Conservation (phyloP, 306 rosid species). For the Lablab purpureus region DNA sequence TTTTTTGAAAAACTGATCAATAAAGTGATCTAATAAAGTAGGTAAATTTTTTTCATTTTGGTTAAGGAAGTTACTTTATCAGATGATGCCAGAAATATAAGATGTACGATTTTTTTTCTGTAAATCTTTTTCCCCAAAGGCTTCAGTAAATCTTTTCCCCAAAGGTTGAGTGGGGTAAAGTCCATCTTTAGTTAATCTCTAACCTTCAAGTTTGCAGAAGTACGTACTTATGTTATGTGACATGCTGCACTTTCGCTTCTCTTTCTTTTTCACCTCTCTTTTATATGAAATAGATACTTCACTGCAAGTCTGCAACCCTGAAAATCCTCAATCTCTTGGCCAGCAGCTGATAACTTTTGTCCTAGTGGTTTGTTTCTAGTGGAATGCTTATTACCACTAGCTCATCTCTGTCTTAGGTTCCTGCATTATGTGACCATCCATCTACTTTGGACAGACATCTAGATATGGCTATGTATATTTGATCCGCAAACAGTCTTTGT, state of each 20-base stretch:
- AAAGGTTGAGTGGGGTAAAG: background rate
- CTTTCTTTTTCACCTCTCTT: background rate
- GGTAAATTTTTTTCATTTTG: background rate
- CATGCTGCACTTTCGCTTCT: background rate
- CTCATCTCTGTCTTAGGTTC: constrained; percentile 51
- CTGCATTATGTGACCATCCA: constrained; percentile 76
- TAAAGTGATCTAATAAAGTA: background rate
- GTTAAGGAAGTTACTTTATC: background rate
- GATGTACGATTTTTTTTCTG: background rate
- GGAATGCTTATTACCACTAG: background rate
- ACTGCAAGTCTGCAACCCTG: constrained; percentile 7
- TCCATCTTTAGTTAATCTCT: background rate
- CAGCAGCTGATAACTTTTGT: constrained; percentile 26
- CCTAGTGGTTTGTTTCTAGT: constrained; percentile 60
- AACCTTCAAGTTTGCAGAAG: background rate
- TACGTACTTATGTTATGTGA: constrained; percentile 1
- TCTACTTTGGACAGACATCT: constrained; percentile 59
- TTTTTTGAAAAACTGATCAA: background rate
- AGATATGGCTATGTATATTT: background rate
- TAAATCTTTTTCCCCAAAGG: background rate
- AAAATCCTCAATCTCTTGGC: background rate
- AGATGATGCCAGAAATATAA: background rate
- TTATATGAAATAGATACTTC: background rate
- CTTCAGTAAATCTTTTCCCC: background rate
- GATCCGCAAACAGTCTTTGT: background rate